A percentile compares a stretch with the other conserved stretches of the same genome.
Conservation (phyloP, 1,139 yeast genomes). For the Meyerozyma sp. region DNA sequence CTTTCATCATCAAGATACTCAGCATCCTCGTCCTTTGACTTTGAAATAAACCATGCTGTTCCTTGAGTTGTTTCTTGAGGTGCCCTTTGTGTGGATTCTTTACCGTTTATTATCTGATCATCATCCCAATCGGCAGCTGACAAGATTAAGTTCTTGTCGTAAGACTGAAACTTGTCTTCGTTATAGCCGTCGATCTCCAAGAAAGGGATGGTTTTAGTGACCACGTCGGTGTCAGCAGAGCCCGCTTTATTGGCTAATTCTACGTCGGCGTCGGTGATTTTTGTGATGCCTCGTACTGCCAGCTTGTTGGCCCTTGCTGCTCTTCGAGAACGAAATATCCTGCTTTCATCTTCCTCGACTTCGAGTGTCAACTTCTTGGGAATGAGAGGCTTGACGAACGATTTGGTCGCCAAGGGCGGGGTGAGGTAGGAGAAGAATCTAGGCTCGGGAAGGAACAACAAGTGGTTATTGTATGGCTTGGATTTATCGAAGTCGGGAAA, state of each 20-base stretch:
- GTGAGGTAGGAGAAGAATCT: constrained; percentile 45
- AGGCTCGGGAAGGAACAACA: constrained; percentile 62
- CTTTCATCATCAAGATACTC: constrained; percentile 54
- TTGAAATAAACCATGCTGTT: neutral
- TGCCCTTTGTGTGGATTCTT: constrained; percentile 13
- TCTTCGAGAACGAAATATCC: constrained; percentile 32
- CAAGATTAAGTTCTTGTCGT: constrained; percentile 56
- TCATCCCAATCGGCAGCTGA: constrained; percentile 88
- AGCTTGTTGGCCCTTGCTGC: constrained; percentile 1
- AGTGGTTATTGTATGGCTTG: constrained; percentile 59
- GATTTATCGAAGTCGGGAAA: constrained; percentile 61
- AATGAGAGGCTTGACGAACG: constrained; percentile 47
- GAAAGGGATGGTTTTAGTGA: constrained; percentile 25
- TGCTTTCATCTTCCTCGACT: constrained; percentile 42
- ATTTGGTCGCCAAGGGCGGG: constrained; percentile 42
- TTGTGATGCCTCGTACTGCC: constrained; percentile 10
- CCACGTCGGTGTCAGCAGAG: constrained; percentile 14
- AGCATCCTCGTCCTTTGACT: neutral
- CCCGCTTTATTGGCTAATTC: constrained; percentile 25
- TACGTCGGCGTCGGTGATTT: constrained; percentile 29
- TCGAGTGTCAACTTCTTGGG: constrained; percentile 53
- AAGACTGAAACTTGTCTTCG: constrained; percentile 35
- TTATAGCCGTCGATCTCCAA: constrained; percentile 31
- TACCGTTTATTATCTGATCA: constrained; percentile 53
- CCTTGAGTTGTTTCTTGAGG: neutral